A percentile compares a stretch with the other conserved stretches of the same genome.
Conservation (phyloP, 176 grass and related monocot species). For the Cenchrus americanus region DNA sequence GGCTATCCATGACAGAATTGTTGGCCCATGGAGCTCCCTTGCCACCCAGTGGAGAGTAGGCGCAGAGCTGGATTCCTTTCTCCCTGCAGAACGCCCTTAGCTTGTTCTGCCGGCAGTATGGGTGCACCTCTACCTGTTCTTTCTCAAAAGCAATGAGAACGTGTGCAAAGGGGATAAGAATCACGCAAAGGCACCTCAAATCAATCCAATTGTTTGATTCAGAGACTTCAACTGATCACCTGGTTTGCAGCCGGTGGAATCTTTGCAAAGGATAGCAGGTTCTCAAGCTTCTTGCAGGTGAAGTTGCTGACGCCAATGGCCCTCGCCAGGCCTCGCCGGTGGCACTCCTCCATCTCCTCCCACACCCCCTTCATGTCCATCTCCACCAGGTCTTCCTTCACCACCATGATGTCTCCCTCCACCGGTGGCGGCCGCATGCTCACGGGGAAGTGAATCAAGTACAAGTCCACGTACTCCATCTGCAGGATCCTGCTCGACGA, state of each 20-base stretch:
- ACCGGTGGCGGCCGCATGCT: neutral
- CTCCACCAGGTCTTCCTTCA: neutral
- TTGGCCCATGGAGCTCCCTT: conserved; percentile 41
- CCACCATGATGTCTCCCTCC: neutral
- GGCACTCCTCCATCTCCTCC: conserved; percentile 41
- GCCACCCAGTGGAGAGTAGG: conserved; percentile 49
- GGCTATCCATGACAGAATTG: conserved; percentile 13
- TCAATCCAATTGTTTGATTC: no score
- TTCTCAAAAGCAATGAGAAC: neutral
- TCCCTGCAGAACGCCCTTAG: conserved; percentile 46
- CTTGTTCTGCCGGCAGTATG: conserved; percentile 58
- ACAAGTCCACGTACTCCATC: conserved; percentile 33
- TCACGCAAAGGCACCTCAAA: no score
- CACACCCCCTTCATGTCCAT: conserved; percentile 35
- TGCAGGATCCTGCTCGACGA: neutral
- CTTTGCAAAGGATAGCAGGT: conserved; percentile 14
- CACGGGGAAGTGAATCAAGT: conserved; percentile 26
- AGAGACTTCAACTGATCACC: neutral
- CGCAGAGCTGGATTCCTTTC: conserved; percentile 51
- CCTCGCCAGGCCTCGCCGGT: neutral
- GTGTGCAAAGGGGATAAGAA: no score
- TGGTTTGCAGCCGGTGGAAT: conserved; percentile 16
- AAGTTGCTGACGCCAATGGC: conserved; percentile 44
- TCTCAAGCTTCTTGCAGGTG: conserved; percentile 24
- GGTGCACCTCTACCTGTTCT: conserved; percentile 53